These are phyloP conservation scores for Termitomyces heimii DNA, from an alignment of 768 basidiomycete species.

Conservation along the genomic window DNA sequence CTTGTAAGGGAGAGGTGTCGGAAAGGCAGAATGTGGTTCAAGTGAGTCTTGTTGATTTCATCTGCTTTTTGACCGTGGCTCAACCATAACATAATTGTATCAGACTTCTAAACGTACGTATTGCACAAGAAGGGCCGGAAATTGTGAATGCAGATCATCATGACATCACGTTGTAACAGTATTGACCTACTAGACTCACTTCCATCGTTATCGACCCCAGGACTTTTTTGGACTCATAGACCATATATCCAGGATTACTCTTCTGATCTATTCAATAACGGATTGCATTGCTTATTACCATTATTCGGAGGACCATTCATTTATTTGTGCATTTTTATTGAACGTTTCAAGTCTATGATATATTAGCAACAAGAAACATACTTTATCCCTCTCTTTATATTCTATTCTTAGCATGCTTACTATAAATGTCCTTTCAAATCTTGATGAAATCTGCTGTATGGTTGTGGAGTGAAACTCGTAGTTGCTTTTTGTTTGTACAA, in stretches of 20 bases:
- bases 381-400: neutral
- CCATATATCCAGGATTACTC: neutral
- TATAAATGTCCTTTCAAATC: neutral
- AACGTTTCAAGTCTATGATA: neutral
- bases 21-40: conserved; percentile 10
- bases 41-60: neutral
- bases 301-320: neutral
- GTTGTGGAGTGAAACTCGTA: neutral
- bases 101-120: conserved; percentile 2
- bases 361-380: neutral
- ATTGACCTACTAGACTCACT: neutral
- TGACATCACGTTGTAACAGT: neutral
- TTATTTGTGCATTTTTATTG: neutral
- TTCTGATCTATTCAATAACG: no score
- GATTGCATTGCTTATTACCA: no score
- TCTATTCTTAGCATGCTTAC: neutral
- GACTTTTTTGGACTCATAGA: neutral
- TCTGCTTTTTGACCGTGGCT: neutral
- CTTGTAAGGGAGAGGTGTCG: conserved; percentile 10
- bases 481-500: no score
- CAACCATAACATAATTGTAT: neutral
- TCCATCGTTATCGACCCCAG: neutral
- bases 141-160: neutral
- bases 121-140: neutral
- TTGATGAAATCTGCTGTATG: no score